Conservation (phyloP, 2,329 filamentous ascomycete species). For the Claviceps maximensis region DNA sequence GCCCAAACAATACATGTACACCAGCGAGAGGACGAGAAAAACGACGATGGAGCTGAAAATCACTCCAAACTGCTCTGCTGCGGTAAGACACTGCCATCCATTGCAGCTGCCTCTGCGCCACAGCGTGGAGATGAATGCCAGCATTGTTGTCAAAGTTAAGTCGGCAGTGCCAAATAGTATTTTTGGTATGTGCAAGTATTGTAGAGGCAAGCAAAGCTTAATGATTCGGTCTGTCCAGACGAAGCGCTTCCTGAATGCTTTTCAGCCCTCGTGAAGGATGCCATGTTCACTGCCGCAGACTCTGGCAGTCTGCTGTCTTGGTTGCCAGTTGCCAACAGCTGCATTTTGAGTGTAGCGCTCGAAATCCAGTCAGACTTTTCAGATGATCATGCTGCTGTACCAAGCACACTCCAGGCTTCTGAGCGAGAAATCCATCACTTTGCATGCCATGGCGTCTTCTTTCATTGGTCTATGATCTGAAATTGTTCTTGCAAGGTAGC, state of each 20-base stretch:
- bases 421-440: background rate
- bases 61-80: constrained; percentile 24
- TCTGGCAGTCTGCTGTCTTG: background rate
- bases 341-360: background rate
- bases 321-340: background rate
- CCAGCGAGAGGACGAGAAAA: constrained; percentile 15
- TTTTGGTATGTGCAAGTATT: background rate
- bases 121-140: background rate
- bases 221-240: background rate
- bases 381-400: background rate
- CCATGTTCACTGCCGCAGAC: background rate
- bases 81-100: constrained; percentile 27
- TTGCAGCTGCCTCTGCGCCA: constrained; percentile 11
- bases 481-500: too few relatives aligned
- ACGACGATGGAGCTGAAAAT: constrained; percentile 23
- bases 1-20: constrained; percentile 23
- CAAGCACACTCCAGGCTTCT: background rate
- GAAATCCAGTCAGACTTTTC: background rate
- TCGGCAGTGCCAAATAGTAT: background rate
- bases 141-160: background rate
- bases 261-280: background rate
- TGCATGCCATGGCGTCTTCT: background rate
- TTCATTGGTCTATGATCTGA: too few relatives aligned
- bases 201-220: background rate
- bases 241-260: background rate